phyloP scores from a whole-genome alignment of 495 filamentous ascomycete species.

The Hyaloscypha bicolor region DNA sequence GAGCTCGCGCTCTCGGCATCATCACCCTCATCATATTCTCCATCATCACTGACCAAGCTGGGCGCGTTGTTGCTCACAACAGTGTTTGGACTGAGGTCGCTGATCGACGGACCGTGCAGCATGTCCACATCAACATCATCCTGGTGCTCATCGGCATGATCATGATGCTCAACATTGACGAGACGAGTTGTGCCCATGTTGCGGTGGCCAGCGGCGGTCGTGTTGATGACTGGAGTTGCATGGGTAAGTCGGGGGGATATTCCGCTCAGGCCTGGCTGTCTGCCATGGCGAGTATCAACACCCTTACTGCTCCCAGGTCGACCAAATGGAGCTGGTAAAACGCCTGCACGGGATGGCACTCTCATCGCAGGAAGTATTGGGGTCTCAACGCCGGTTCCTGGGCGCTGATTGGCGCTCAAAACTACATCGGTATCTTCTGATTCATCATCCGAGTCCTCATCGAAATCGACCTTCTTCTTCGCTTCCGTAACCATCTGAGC shows the following conservation, averaged over 20 bases:
- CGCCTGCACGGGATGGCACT: constrained; percentile 60
- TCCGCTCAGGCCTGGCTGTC: constrained; percentile 35
- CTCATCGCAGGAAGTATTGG: constrained; percentile 45
- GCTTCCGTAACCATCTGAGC: constrained; percentile 59
- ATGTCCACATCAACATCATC: constrained; percentile 32
- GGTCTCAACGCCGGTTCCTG: constrained; percentile 32
- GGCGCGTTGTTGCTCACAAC: constrained; percentile 78
- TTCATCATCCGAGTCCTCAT: constrained; percentile 52
- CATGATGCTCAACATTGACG: constrained; percentile 42
- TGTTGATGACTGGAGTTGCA: constrained; percentile 40
- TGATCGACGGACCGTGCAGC: constrained; percentile 35
- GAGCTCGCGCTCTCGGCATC: constrained; percentile 53
- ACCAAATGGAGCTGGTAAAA: constrained; percentile 52
- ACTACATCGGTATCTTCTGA: constrained; percentile 39
- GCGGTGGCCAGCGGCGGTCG: constrained; percentile 33
- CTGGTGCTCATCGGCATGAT: constrained; percentile 48
- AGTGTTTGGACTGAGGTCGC: constrained; percentile 77
- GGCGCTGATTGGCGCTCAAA: background rate
- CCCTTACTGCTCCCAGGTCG: constrained; percentile 61
- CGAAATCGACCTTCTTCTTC: constrained; percentile 56
- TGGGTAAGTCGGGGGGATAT: constrained; percentile 39
- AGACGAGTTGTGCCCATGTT: constrained; percentile 39
- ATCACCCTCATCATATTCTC: constrained; percentile 67
- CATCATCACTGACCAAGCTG: constrained; percentile 86
- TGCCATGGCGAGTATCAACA: constrained; percentile 35